These are phyloP conservation scores for Globisporangium radiosum DNA, from an alignment of 352 stramenopile genomes.

Conservation along the genomic window DNA sequence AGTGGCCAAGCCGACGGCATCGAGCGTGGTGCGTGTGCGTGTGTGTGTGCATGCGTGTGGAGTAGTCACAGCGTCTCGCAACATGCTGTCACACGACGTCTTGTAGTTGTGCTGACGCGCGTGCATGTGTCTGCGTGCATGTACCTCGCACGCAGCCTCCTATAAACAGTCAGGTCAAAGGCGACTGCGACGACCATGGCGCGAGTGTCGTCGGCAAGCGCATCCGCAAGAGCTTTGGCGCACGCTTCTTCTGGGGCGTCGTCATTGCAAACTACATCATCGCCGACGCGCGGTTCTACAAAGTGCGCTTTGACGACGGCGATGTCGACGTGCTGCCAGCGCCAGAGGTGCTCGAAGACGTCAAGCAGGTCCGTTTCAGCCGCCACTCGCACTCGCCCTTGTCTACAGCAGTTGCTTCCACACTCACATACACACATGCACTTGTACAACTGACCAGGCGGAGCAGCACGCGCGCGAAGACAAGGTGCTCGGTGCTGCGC, in stretches of 20 bases:
- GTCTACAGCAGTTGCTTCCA: neutral
- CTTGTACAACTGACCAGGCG: constrained; percentile 8
- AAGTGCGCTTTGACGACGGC: constrained; percentile 76
- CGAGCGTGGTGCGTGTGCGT: neutral
- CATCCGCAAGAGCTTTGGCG: constrained; percentile 64
- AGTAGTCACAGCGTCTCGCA: no score
- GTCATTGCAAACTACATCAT: constrained; percentile 55
- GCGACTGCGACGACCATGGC: neutral
- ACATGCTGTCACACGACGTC: no score
- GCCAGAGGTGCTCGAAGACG: constrained; percentile 44
- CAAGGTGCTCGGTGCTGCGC: neutral
- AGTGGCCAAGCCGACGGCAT: neutral
- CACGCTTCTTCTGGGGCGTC: constrained; percentile 54
- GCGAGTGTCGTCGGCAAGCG: constrained; percentile 27
- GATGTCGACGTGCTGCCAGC: constrained; percentile 67
- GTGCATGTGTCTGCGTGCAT: no score
- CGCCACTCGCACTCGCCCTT: neutral
- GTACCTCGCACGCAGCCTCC: no score
- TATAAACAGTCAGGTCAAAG: no score
- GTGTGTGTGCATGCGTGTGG: no score
- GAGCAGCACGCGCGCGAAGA: constrained; percentile 22
- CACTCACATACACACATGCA: neutral
- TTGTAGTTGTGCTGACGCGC: no score
- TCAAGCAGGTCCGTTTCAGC: constrained; percentile 16
- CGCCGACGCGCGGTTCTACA: constrained; percentile 52